Evolutionary conservation across 352 stramenopile genomes (phyloP).

Genomic region (Thraustochytrium sp.): DNA sequence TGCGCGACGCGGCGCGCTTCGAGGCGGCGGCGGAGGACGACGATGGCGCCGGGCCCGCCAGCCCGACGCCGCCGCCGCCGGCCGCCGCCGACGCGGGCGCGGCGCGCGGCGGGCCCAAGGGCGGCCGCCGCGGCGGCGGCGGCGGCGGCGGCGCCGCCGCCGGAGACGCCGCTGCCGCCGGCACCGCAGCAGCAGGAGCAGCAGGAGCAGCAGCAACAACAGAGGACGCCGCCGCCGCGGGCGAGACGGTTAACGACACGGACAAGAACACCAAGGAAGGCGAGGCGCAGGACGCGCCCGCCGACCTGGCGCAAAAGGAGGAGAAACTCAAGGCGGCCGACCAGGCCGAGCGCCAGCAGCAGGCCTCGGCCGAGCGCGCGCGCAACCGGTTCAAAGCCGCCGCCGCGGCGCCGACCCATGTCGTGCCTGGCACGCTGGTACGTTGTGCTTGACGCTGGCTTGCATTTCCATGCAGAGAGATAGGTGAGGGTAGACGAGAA

Average conservation of each 20-base stretch:
- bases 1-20: not conserved
- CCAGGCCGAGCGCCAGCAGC: not conserved
- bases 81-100: constrained; percentile 14
- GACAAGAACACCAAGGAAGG: not conserved
- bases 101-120: not conserved
- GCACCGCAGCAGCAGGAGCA: not conserved
- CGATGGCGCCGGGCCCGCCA: constrained; percentile 1
- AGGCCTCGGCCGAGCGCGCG: no score
- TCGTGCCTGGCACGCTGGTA: constrained; percentile 11
- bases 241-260: not conserved
- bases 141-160: not conserved
- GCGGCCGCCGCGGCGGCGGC: not conserved
- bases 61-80: no score
- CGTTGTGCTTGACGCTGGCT: no score
- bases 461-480: no score
- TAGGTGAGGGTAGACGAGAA: not conserved
- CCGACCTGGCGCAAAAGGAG: not conserved
- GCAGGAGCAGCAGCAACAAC: no score
- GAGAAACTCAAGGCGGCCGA: not conserved
- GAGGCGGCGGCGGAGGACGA: constrained; percentile 23
- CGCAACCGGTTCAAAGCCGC: no score
- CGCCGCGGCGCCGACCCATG: no score
- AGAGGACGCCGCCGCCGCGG: not conserved
- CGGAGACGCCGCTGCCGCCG: not conserved
- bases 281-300: not conserved